Base-by-base conservation (phyloP, 2,329 filamentous ascomycete species). In the Aspergillus jensenii region DNA sequence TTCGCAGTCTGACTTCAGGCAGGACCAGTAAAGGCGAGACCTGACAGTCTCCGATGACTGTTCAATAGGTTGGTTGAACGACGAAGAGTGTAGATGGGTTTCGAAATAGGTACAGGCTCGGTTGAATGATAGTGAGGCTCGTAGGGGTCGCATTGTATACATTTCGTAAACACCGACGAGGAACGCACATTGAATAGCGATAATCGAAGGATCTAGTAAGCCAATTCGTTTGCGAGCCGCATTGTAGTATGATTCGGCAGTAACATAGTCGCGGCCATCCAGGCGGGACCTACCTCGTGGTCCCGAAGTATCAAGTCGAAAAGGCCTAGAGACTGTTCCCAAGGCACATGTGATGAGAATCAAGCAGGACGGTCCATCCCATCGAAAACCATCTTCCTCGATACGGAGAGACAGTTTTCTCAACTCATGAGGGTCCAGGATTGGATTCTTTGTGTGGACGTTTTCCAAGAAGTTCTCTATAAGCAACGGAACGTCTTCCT, bases 1-100 rank as follows among this genome's bases (percentile, higher is more conserved):
- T 50, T 50, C 47, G 23, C 47, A 50, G n/a, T 50, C 47, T 5
- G 47, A 50, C 11, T 50, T 50, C 17, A 50, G 31, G 14, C 47
- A 50, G 21, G 47, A 50, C 47, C 47, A 50, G 15, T 50, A 50
- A 11, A 50, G 47, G 9, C 47, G 47, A 23, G 47, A 17, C 15
- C 47, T 39, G 21, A 23, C 33, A 17, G 27, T 21, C 33, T 37
- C 19, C 21, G 47, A n/a, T 37, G 47, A 50, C 35, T 50, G 19
- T 37, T 33, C 47, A 50, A 40, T 14, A 8, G 47, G 12, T 17
- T 40, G 47, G 7, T 23, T 23, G 19, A 45, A 23, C 3, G 43
- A 25, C 14, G 43, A 45, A 12, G 43, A 19, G 12, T 23, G 8
- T 6, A 45, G 43, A 45, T 45, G 17, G 8, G 43, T 45, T 23